Evolutionary conservation across 2,329 filamentous ascomycete species (phyloP).

Genomic region (Colletotrichum tropicale): DNA sequence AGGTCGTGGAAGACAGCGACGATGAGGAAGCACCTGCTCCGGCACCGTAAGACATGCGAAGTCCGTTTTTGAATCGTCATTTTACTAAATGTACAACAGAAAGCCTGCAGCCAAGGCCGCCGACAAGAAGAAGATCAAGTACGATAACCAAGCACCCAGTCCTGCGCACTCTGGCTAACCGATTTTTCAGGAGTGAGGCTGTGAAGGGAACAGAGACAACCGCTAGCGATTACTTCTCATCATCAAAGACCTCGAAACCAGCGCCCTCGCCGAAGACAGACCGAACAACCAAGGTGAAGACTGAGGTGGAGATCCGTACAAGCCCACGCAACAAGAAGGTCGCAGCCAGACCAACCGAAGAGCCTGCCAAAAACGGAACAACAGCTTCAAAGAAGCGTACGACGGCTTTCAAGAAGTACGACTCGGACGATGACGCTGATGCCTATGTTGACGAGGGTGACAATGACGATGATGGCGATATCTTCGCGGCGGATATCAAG

Average conservation of each 20-base stretch:
- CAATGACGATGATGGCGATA: conserved; percentile 77
- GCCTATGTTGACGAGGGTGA: conserved; percentile 71
- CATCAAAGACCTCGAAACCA: conserved; percentile 42
- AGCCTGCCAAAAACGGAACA: conserved; percentile 29
- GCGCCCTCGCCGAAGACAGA: conserved; percentile 45
- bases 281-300: conserved; percentile 39
- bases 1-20: conserved; percentile 81
- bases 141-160: conserved; percentile 25
- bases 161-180: conserved; percentile 1
- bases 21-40: conserved; percentile 67
- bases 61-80: background rate
- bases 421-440: conserved; percentile 56
- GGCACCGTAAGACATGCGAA: background rate
- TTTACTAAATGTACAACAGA: background rate
- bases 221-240: conserved; percentile 62
- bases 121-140: conserved; percentile 62
- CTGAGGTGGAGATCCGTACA: conserved; percentile 52
- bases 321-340: conserved; percentile 55
- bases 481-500: conserved; percentile 77
- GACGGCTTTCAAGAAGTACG: conserved; percentile 43
- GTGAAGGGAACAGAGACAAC: conserved; percentile 57
- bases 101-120: conserved; percentile 36
- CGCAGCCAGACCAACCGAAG: conserved; percentile 30
- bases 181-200: conserved; percentile 38
- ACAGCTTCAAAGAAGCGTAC: conserved; percentile 44